Conservation (phyloP, 495 filamentous ascomycete species). For the Podospora pseudoanserina region DNA sequence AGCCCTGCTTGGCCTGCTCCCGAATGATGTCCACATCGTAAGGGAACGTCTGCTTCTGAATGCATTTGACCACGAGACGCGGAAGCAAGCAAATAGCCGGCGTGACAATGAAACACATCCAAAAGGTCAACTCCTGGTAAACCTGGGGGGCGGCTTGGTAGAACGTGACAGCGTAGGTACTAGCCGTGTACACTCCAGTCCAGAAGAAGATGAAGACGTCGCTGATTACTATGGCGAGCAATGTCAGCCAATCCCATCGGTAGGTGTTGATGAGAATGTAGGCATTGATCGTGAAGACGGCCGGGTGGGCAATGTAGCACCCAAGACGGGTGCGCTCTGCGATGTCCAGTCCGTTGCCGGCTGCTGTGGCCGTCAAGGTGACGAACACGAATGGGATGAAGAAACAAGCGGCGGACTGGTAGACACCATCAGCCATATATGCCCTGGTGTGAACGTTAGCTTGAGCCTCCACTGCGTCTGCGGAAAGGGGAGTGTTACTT, state of each 20-base stretch:
- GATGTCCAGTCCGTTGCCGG: constrained; percentile 65
- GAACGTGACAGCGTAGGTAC: constrained; percentile 61
- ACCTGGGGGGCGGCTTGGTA: constrained; percentile 75
- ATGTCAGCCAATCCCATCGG: constrained; percentile 94
- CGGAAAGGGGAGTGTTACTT: constrained; percentile 24
- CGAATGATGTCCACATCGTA: constrained; percentile 94
- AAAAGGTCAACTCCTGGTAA: constrained; percentile 78
- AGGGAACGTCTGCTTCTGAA: constrained; percentile 92
- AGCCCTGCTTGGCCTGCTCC: constrained; percentile 79
- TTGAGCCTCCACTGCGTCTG: no score
- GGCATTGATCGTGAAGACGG: constrained; percentile 80
- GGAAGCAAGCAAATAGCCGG: constrained; percentile 77
- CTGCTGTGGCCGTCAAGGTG: constrained; percentile 60
- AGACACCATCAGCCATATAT: constrained; percentile 93
- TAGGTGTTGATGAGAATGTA: constrained; percentile 97
- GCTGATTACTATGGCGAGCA: constrained; percentile 75
- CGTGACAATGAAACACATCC: constrained; percentile 73
- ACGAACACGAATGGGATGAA: constrained; percentile 88
- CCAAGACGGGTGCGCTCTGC: constrained; percentile 78
- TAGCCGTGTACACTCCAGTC: constrained; percentile 86
- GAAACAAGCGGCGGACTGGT: constrained; percentile 89
- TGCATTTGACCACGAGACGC: constrained; percentile 74
- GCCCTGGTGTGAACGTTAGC: constrained; percentile 50
- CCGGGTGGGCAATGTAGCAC: constrained; percentile 71
- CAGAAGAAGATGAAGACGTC: constrained; percentile 90